Evolutionary conservation across 2,329 filamentous ascomycete genomes (phyloP), one percentile per base, ranked within the genome.

Genomic region (Colletotrichum sp.): DNA sequence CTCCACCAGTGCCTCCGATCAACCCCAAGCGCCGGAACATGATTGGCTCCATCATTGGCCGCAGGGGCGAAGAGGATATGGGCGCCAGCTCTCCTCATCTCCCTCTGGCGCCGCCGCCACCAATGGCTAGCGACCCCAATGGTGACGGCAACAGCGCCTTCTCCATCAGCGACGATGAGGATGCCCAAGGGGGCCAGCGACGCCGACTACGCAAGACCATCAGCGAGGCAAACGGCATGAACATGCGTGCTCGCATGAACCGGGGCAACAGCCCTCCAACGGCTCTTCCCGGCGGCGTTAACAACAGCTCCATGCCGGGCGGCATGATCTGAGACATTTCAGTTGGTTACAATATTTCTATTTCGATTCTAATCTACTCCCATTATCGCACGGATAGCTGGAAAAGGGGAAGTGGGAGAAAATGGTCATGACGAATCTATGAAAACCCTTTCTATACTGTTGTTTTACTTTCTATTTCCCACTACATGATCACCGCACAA

Each of bases 1-100:
- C 84, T 3, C 90, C 90, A 4, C 90, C 90, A 3, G 74, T 92
- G 43, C 91, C 91, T 4, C 90, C 90, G 3, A 90, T 92, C 80
- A 92, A 92, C 79, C 91, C 91, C 32, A 86, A 89, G 65, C 87
- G 91, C 12, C 87, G 89, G 69, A 87, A 86, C 12, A 81, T 85
- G 2, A 80, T 86, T n/a, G 84, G 83, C 28, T 82, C 82, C 5
- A 76, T 87, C 24, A 78, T 82, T 52, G 83, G 84, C 21, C 82
- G 83, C 21, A 81, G 81, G 15, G 83, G 82, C 7, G 85, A 87
- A 13, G 83, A 84, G 34, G 73, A 71, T 58, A 82, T 72, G 78
- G 82, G 79, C 60, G 79, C 82, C 28, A 82, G 82, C 58, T 79
- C 81, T 8, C 82, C 85, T 5, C 80, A 82, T 28, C 75, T 84